These are phyloP conservation scores for Elsinoe australis DNA, from an alignment of 2,329 filamentous ascomycete genomes.

Conservation along the genomic window DNA sequence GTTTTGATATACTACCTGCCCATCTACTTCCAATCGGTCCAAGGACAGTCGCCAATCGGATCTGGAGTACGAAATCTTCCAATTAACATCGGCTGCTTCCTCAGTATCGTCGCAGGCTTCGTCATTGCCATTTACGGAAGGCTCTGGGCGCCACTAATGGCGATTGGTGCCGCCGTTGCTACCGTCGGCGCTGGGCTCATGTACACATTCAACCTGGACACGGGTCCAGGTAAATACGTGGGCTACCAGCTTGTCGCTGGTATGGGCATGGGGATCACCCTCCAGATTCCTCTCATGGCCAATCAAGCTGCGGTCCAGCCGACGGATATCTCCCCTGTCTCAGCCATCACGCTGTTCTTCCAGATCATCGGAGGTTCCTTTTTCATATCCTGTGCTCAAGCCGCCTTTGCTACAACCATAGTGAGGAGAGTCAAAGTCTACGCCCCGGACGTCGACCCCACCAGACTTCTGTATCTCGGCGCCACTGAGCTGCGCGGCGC, in stretches of 20 bases:
- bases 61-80: slow-evolving; percentile 22
- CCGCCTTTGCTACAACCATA: too few species aligned
- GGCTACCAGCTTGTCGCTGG: slow-evolving; percentile 43
- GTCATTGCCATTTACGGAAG: background rate
- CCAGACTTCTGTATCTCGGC: too few species aligned
- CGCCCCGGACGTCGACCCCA: too few species aligned
- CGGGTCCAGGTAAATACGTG: slow-evolving; percentile 37
- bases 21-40: slow-evolving; percentile 28
- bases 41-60: slow-evolving; percentile 21
- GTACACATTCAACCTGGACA: slow-evolving; percentile 34
- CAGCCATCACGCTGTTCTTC: slow-evolving; percentile 28
- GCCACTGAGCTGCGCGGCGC: too few species aligned
- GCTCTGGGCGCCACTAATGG: background rate
- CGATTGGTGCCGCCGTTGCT: too few species aligned
- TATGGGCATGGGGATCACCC: slow-evolving; percentile 36
- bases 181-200: too few species aligned
- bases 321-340: slow-evolving; percentile 33
- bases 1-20: slow-evolving; percentile 24
- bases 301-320: slow-evolving; percentile 32
- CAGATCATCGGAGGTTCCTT: slow-evolving; percentile 39
- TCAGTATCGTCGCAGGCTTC: background rate
- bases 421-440: too few species aligned
- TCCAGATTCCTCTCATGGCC: slow-evolving; percentile 37
- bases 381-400: too few species aligned
- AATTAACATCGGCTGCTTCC: background rate